Percentiles rank a stretch among this genome's conserved stretches.
phyloP scores from a whole-genome alignment of 192 early-diverging fungal genomes.

The Chytriomyces confervae region DNA sequence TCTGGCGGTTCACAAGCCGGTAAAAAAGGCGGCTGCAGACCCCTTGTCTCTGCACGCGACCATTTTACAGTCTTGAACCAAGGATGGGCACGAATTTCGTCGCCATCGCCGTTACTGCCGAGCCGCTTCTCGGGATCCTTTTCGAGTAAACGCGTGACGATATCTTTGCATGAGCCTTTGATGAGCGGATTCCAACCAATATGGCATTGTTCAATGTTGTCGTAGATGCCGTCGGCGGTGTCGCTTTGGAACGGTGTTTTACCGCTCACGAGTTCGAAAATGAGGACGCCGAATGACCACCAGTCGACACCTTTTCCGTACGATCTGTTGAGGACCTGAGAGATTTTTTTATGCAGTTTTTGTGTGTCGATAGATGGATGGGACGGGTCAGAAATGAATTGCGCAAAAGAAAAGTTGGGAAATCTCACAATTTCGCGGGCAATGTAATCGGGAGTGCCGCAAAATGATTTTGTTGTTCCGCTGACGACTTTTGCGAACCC shows the following conservation, averaged over 20 bases:
- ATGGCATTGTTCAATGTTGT: slow-evolving; percentile 53
- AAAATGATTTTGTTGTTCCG: slow-evolving; percentile 92
- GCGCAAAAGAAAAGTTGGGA: neutral
- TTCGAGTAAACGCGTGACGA: slow-evolving; percentile 44
- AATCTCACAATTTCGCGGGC: slow-evolving; percentile 76
- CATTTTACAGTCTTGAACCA: slow-evolving; percentile 75
- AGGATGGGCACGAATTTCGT: slow-evolving; percentile 66
- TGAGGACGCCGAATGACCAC: slow-evolving; percentile 96
- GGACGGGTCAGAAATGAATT: neutral
- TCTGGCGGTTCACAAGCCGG: slow-evolving; percentile 49
- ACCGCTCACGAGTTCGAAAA: slow-evolving; percentile 80
- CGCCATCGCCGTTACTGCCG: slow-evolving; percentile 40
- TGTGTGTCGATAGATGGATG: neutral
- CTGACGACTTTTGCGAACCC: slow-evolving; percentile 95
- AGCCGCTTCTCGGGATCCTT: slow-evolving; percentile 47
- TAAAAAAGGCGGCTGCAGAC: slow-evolving; percentile 47
- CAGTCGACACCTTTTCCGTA: slow-evolving; percentile 96
- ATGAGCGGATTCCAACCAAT: slow-evolving; percentile 27
- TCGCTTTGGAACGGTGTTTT: slow-evolving; percentile 85
- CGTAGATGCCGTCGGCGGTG: slow-evolving; percentile 53
- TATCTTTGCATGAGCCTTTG: slow-evolving; percentile 42
- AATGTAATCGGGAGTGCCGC: slow-evolving; percentile 97
- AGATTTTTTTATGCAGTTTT: neutral
- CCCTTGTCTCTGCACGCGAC: slow-evolving; percentile 44
- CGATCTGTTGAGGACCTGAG: slow-evolving; percentile 71